Evolutionary conservation across 163 green algal species (phyloP).

Genomic region (Scenedesmus sp.): DNA sequence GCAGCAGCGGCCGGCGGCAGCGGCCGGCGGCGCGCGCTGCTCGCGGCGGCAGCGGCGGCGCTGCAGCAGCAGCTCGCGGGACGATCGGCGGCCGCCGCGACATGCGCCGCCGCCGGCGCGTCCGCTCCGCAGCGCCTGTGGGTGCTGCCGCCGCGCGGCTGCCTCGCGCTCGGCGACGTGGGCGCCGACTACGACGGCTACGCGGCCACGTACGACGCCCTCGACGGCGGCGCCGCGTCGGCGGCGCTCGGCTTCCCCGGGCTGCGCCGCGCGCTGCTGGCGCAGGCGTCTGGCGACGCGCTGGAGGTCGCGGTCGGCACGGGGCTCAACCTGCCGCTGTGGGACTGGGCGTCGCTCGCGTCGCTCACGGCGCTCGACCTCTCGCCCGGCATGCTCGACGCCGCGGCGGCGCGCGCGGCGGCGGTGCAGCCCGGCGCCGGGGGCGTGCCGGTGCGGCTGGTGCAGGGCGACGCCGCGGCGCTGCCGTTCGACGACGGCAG

Average conservation of each 20-base stretch:
- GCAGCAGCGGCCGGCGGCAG: background rate
- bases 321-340: constrained; percentile 81
- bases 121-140: background rate
- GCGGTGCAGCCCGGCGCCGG: background rate
- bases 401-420: constrained; percentile 53
- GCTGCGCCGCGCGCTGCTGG: constrained; percentile 47
- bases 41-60: constrained; percentile 8
- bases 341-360: constrained; percentile 54
- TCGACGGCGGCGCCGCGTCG: constrained; percentile 71
- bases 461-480: constrained; percentile 67
- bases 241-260: constrained; percentile 71
- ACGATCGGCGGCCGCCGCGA: background rate
- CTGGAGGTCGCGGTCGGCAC: constrained; percentile 84
- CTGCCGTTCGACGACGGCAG: constrained; percentile 67
- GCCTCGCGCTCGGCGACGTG: constrained; percentile 6
- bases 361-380: constrained; percentile 70
- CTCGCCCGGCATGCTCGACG: constrained; percentile 78
- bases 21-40: background rate
- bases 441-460: constrained; percentile 9
- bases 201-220: constrained; percentile 72
- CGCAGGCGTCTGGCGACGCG: constrained; percentile 66
- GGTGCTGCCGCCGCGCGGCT: background rate
- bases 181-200: constrained; percentile 47
- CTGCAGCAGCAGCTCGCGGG: background rate
- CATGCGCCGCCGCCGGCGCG: too few relatives aligned